Percentiles rank a stretch among this genome's conserved stretches.
These are phyloP conservation scores for Verticillium nonalfalfae DNA, from an alignment of 2,329 filamentous ascomycete genomes.

Conservation along the genomic window DNA sequence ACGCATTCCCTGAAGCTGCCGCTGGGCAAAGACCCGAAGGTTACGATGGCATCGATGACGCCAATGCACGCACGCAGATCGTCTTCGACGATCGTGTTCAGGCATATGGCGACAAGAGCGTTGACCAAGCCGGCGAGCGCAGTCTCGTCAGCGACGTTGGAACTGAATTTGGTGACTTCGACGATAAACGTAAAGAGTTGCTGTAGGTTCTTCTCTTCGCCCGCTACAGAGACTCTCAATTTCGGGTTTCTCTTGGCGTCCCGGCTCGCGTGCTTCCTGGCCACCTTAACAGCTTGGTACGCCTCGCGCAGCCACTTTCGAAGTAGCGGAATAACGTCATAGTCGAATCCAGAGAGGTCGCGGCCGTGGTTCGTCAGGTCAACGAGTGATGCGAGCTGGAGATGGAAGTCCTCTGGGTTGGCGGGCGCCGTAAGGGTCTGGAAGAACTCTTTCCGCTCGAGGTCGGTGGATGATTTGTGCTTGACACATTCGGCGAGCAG, in stretches of 20 bases:
- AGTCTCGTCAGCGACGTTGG: constrained; percentile 58
- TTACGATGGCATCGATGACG: constrained; percentile 65
- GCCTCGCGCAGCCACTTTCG: constrained; percentile 52
- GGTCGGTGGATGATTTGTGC: constrained; percentile 55
- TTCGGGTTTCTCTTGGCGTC: constrained; percentile 30
- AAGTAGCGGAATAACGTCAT: constrained; percentile 57
- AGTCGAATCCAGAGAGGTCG: constrained; percentile 60
- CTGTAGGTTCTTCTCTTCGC: constrained; percentile 56
- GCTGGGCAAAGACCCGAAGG: constrained; percentile 62
- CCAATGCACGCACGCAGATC: constrained; percentile 63
- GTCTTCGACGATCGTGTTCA: constrained; percentile 55
- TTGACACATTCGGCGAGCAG: constrained; percentile 60
- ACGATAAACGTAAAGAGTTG: constrained; percentile 60
- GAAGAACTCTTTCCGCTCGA: constrained; percentile 62
- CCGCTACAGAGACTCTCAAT: constrained; percentile 30
- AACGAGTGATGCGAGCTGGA: constrained; percentile 57
- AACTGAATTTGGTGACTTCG: constrained; percentile 71
- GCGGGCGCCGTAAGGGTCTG: constrained; percentile 50
- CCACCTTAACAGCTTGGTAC: constrained; percentile 46
- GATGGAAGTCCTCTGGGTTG: constrained; percentile 56
- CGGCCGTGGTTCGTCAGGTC: constrained; percentile 57
- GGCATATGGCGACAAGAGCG: constrained; percentile 59
- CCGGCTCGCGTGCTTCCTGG: constrained; percentile 41
- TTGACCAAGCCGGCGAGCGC: constrained; percentile 57
- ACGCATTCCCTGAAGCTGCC: constrained; percentile 59